Percentiles rank a stretch among this genome's conserved stretches.
Conservation (phyloP, 2,329 filamentous ascomycete species). For the Ceratocystis destructans region DNA sequence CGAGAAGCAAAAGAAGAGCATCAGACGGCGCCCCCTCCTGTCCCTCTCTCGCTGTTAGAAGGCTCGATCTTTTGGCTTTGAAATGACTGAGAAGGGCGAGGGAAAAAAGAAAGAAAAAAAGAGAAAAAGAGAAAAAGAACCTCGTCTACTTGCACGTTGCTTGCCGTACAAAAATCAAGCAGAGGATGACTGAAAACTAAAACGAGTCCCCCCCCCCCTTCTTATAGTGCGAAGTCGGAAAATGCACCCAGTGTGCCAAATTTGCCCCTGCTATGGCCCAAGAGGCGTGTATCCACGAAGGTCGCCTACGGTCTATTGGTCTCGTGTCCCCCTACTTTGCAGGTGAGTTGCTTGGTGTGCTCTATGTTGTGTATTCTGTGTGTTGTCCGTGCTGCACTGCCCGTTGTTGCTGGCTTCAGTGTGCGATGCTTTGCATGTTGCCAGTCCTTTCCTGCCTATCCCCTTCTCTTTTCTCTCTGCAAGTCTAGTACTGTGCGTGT, state of each 20-base stretch:
- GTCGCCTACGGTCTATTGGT: constrained; percentile 9
- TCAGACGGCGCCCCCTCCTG: constrained; percentile 7
- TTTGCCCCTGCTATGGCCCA: constrained; percentile 12
- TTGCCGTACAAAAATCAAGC: neutral
- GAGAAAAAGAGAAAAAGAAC: neutral
- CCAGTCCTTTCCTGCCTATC: neutral
- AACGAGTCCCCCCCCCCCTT: constrained; percentile 10
- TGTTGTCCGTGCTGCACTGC: neutral
- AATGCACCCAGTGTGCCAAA: constrained; percentile 13
- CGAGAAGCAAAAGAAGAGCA: neutral
- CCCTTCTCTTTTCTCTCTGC: neutral
- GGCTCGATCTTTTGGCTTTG: neutral
- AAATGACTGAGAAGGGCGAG: neutral
- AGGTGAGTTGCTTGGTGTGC: constrained; percentile 9
- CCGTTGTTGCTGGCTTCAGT: neutral
- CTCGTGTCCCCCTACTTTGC: constrained; percentile 10
- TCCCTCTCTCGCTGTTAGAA: neutral
- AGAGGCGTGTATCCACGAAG: constrained; percentile 14
- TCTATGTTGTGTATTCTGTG: neutral
- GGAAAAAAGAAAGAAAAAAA: neutral
- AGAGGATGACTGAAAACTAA: neutral
- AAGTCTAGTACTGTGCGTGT: neutral
- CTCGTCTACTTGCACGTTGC: neutral
- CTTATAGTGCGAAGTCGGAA: constrained; percentile 14
- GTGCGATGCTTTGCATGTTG: neutral